These are phyloP conservation scores for Hibiscus tridactylites DNA, from an alignment of 345 rosid genomes.

Conservation along the genomic window DNA sequence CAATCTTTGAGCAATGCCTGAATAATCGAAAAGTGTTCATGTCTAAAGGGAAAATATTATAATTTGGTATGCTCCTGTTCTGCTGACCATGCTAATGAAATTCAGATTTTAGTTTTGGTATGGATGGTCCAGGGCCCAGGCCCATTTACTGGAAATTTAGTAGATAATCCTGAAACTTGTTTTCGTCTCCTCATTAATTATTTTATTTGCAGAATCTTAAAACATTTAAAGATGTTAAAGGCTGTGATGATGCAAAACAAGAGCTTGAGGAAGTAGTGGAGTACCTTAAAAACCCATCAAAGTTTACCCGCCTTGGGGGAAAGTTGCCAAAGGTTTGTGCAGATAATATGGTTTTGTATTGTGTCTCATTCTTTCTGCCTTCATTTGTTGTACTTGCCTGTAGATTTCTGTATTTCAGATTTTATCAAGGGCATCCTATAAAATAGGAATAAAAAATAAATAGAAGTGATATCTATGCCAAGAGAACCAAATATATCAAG, in stretches of 20 bases:
- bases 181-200: constrained; percentile 17
- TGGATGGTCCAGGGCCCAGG: not conserved
- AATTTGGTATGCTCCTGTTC: not conserved
- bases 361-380: not conserved
- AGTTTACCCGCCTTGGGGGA: constrained; percentile 98
- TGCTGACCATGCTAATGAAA: not conserved
- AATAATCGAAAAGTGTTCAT: not conserved
- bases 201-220: constrained; percentile 72
- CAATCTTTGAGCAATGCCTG: not conserved
- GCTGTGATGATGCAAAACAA: constrained; percentile 99
- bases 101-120: constrained; percentile 1
- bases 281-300: constrained; percentile 85
- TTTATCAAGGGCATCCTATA: not conserved
- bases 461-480: not conserved
- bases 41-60: not conserved
- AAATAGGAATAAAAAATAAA: not conserved
- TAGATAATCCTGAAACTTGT: not conserved
- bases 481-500: not conserved
- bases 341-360: constrained; percentile 7
- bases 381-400: not conserved
- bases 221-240: constrained; percentile 99
- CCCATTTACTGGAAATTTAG: not conserved
- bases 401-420: not conserved
- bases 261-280: constrained; percentile 99
- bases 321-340: constrained; percentile 87